phyloP scores from a whole-genome alignment of 495 filamentous ascomycete genomes.

The Thozetella sp. region DNA sequence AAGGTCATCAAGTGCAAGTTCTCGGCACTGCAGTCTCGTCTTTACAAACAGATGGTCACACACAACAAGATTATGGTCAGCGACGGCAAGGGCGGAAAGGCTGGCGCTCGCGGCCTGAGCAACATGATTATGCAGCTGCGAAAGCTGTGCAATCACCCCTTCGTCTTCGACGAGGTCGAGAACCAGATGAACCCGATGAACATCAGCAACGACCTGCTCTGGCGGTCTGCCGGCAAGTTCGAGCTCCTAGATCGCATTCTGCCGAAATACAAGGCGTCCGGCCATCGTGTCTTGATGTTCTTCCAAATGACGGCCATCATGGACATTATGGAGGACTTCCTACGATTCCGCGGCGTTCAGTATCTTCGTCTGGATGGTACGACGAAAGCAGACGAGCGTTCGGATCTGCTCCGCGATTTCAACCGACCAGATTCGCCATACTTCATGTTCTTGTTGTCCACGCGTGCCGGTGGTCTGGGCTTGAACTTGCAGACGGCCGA shows the following conservation, averaged over 20 bases:
- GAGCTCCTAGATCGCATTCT: slow-evolving; percentile 91
- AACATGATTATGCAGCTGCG: slow-evolving; percentile 99
- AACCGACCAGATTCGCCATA: slow-evolving; percentile 89
- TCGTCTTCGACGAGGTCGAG: slow-evolving; percentile 97
- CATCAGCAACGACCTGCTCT: slow-evolving; percentile 87
- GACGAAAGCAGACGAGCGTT: slow-evolving; percentile 96
- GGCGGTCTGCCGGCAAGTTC: slow-evolving; percentile 97
- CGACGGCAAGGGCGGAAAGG: slow-evolving; percentile 95
- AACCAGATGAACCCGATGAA: slow-evolving; percentile 94
- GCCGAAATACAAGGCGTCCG: slow-evolving; percentile 86
- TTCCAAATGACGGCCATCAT: slow-evolving; percentile 99
- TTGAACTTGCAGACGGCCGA: slow-evolving; percentile 96
- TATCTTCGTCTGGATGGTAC: slow-evolving; percentile 95
- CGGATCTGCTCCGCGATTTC: slow-evolving; percentile 83
- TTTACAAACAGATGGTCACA: slow-evolving; percentile 95
- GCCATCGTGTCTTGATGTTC: slow-evolving; percentile 97
- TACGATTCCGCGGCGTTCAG: slow-evolving; percentile 76
- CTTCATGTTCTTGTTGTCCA: slow-evolving; percentile 98
- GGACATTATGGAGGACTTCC: slow-evolving; percentile 99
- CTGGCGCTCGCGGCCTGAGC: slow-evolving; percentile 90
- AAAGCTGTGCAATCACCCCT: slow-evolving; percentile 98
- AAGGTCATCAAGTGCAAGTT: slow-evolving; percentile 99
- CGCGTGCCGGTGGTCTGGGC: slow-evolving; percentile 95
- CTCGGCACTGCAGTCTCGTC: slow-evolving; percentile 86
- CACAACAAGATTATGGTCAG: slow-evolving; percentile 92